Evolutionary conservation across 805 yeast genomes (phyloP).

Genomic region (Teunomyces panamensis): DNA sequence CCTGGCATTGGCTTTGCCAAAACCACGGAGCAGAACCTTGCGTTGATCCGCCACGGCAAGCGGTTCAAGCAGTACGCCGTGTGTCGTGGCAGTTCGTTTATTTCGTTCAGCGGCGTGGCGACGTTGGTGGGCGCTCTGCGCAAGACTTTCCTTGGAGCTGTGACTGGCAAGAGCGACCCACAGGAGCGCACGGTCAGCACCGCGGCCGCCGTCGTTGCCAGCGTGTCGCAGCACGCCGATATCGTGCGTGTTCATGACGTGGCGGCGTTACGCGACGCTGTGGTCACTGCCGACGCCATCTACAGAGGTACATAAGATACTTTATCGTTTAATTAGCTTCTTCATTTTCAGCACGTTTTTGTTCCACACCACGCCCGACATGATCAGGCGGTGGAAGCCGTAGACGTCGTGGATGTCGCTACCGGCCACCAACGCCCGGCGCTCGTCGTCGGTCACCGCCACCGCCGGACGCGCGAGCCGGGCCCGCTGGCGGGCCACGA

Average conservation of each 20-base stretch:
- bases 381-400: conserved; percentile 41
- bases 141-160: conserved; percentile 77
- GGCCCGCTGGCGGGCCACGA: conserved; percentile 64
- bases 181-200: conserved; percentile 72
- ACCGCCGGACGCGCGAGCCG: conserved; percentile 32
- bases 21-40: conserved; percentile 63
- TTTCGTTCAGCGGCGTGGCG: conserved; percentile 55
- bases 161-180: conserved; percentile 58
- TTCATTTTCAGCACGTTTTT: conserved; percentile 55
- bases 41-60: conserved; percentile 52
- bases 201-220: conserved; percentile 67
- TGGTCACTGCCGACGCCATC: conserved; percentile 70
- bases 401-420: conserved; percentile 42
- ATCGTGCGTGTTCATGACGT: conserved; percentile 90
- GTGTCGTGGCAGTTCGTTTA: conserved; percentile 22
- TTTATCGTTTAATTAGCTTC: conserved; percentile 18
- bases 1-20: conserved; percentile 99
- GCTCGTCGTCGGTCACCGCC: conserved; percentile 39
- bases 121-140: conserved; percentile 85
- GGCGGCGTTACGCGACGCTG: conserved; percentile 43
- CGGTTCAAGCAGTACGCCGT: conserved; percentile 48
- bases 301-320: conserved; percentile 34
- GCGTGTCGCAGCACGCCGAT: conserved; percentile 71
- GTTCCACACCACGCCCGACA: conserved; percentile 64
- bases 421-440: conserved; percentile 25